These are phyloP conservation scores for Hirsutella thompsonii DNA, from an alignment of 2,329 filamentous ascomycete species.

Conservation along the genomic window DNA sequence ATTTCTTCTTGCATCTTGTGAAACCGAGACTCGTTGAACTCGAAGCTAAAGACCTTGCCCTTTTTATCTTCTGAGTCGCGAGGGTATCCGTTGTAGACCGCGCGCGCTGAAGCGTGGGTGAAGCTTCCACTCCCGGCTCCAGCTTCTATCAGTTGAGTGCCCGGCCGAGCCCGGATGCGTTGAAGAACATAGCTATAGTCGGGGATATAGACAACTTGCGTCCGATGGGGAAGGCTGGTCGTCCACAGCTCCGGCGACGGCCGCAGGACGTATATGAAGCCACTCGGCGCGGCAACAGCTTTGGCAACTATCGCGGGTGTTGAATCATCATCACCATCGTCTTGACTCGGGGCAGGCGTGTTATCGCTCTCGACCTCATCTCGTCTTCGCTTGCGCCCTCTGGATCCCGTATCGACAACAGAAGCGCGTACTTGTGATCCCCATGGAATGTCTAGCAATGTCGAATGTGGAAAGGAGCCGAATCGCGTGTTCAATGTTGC, in stretches of 20 bases:
- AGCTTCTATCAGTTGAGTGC: conserved; percentile 63
- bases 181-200: conserved; percentile 80
- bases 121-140: conserved; percentile 76
- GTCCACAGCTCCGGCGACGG: conserved; percentile 80
- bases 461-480: conserved; percentile 76
- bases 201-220: conserved; percentile 76
- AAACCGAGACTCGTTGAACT: conserved; percentile 65
- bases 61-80: conserved; percentile 26
- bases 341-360: conserved; percentile 19
- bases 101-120: conserved; percentile 64
- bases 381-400: conserved; percentile 56
- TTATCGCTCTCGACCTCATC: conserved; percentile 30
- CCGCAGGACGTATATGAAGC: conserved; percentile 67
- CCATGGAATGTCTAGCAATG: conserved; percentile 69
- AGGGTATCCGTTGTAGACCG: conserved; percentile 62
- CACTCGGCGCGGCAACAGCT: conserved; percentile 43
- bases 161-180: conserved; percentile 60
- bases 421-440: conserved; percentile 86
- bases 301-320: conserved; percentile 28
- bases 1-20: conserved; percentile 59
- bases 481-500: conserved; percentile 85
- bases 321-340: conserved; percentile 17
- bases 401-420: conserved; percentile 80
- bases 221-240: conserved; percentile 64
- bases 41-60: conserved; percentile 71